phyloP scores from a whole-genome alignment of 768 basidiomycete species.

The Lactarius indigo region DNA sequence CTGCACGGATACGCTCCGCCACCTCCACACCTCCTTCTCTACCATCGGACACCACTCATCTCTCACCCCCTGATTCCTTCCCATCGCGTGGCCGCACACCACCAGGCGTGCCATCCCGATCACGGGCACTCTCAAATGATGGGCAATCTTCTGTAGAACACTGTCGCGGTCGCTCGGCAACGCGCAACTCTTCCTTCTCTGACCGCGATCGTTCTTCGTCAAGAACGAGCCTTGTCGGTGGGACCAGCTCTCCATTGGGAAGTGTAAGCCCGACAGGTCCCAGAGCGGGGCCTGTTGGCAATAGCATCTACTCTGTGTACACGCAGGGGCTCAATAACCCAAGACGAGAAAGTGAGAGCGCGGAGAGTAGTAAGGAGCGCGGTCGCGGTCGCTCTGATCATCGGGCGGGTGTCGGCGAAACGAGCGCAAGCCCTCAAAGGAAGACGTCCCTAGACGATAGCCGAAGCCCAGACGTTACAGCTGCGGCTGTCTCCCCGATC shows the following conservation, averaged over 20 bases:
- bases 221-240: conserved; percentile 28
- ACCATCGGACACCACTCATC: conserved; percentile 26
- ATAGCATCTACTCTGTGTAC: conserved; percentile 21
- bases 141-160: conserved; percentile 24
- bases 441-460: background rate
- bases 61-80: conserved; percentile 26
- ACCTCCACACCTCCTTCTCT: conserved; percentile 22
- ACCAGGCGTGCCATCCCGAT: conserved; percentile 22
- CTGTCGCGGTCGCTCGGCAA: conserved; percentile 51
- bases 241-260: conserved; percentile 36
- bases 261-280: conserved; percentile 36
- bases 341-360: conserved; percentile 9
- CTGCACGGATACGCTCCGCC: conserved; percentile 10
- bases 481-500: background rate
- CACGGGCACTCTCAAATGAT: conserved; percentile 30
- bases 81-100: conserved; percentile 26
- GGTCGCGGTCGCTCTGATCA: conserved; percentile 21
- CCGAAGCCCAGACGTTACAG: conserved; percentile 1
- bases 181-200: conserved; percentile 53
- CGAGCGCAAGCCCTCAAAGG: conserved; percentile 19
- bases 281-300: conserved; percentile 26
- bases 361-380: conserved; percentile 20
- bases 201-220: conserved; percentile 46
- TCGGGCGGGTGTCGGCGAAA: conserved; percentile 21
- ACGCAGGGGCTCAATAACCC: conserved; percentile 21